Evolutionary conservation across 768 basidiomycete species (phyloP), one percentile per base, ranked within the genome.

Genomic region (Scleroderma citrinum): DNA sequence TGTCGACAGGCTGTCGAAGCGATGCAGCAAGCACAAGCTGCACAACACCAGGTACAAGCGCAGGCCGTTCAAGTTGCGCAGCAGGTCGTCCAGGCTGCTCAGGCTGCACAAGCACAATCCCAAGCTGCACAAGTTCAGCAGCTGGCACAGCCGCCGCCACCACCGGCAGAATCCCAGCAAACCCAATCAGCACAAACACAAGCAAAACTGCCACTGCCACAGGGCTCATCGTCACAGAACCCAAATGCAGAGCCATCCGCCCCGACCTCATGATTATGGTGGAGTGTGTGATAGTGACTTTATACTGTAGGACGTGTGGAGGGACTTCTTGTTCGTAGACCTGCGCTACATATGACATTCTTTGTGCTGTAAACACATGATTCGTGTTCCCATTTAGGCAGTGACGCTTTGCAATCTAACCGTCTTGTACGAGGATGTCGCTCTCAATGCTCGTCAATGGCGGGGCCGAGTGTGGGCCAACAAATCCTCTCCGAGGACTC

Each of bases 381-480:
- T 21, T 20, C 38, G 12, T 19, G 23, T 17, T 12, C n/a, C 19
- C 23, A 23, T 39, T 21, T 20, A 21, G 4, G 10, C 23, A 39
- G 5, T 21, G 11, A 39, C 10, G 10, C 19, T 39, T 19, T 20
- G 19, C n/a, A 12, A 3, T 19, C 11, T 39, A 29, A 29, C 26
- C 26, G 26, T 29, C 26, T 4, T 29, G 34, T 13, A n/a, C 34
- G 40, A 23, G 24, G 32, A 91, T 92, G 90, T 83, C 89, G 6
- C 73, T 93, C 24, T 84, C 89, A 43, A 77, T 88, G 75, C 83
- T 94, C 17, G 76, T 83, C 19, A 80, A 77, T 40, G 63, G 63
- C 23, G 82, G 82, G 36, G 74, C 87, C 1, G 89, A 92, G 38
- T 95, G 92, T 56, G 92, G 92, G 1, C 91, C 92, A 6, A 78